Conservation (phyloP, 768 basidiomycete species). For the Phlebiopsis flavidoalba region DNA sequence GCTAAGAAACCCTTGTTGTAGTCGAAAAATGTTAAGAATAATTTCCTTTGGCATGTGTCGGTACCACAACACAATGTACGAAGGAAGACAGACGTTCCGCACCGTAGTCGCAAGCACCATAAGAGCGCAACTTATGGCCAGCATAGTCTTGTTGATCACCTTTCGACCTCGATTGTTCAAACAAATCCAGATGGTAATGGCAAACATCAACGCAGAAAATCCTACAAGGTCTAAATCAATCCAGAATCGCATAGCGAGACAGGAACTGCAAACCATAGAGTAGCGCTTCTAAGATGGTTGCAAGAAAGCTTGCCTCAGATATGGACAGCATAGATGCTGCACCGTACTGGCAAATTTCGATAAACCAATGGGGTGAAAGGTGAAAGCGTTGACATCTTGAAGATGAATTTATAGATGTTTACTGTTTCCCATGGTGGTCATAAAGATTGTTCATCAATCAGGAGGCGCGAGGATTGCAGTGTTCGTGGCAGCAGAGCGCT, state of each 20-base stretch:
- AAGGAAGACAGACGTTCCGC: not conserved
- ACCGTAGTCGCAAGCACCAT: constrained; percentile 16
- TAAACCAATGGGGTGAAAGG: too few relatives aligned
- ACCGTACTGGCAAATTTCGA: not conserved
- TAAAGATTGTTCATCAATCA: too few relatives aligned
- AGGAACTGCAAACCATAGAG: constrained; percentile 13
- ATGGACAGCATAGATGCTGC: not conserved
- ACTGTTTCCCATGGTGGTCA: too few relatives aligned
- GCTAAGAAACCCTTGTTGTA: constrained; percentile 10
- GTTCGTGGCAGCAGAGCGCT: too few relatives aligned
- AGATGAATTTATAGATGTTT: too few relatives aligned
- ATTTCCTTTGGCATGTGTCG: constrained; percentile 10
- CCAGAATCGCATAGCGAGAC: not conserved
- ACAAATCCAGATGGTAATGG: constrained; percentile 18
- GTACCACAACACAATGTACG: not conserved
- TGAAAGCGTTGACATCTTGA: too few relatives aligned
- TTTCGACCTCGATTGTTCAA: constrained; percentile 12
- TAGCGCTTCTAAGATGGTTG: constrained; percentile 17
- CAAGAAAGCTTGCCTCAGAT: constrained; percentile 13
- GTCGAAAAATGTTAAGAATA: constrained; percentile 9
- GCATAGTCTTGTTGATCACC: constrained; percentile 13
- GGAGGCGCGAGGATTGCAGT: too few relatives aligned
- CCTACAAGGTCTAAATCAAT: constrained; percentile 5
- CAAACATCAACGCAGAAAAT: constrained; percentile 21
- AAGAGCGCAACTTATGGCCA: constrained; percentile 11